These are phyloP conservation scores for Diaporthe sp. DNA, from an alignment of 2,329 filamentous ascomycete species.

Conservation along the genomic window DNA sequence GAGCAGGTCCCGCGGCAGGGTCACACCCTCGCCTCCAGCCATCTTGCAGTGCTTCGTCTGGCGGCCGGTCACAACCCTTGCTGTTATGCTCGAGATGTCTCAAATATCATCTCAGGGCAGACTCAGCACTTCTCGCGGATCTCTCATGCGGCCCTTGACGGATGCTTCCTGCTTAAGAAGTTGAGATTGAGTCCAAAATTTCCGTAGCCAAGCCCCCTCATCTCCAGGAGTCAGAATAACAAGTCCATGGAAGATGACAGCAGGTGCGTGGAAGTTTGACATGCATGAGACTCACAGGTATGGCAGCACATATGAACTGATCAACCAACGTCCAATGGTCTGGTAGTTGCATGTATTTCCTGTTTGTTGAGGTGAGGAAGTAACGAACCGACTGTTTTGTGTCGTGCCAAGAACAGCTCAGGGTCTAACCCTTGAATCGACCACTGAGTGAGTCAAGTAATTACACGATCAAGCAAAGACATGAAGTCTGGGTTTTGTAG, in stretches of 20 bases:
- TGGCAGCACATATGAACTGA: neutral
- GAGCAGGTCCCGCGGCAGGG: constrained; percentile 33
- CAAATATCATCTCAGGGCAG: neutral
- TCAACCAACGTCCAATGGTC: neutral
- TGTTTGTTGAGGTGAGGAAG: neutral
- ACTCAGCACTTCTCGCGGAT: neutral
- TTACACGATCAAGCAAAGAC: neutral
- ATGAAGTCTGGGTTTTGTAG: neutral
- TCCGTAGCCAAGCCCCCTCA: constrained; percentile 14
- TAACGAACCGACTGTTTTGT: neutral
- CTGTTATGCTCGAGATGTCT: too few species aligned
- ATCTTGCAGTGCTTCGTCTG: constrained; percentile 45
- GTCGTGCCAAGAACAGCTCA: neutral
- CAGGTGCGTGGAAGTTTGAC: neutral
- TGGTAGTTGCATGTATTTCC: too few species aligned
- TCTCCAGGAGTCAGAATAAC: neutral
- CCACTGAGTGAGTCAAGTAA: neutral
- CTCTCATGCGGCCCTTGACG: neutral
- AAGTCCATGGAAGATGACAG: neutral
- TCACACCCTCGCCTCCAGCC: neutral
- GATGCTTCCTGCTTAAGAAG: neutral
- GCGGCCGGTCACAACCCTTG: neutral
- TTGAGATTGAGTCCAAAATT: constrained; percentile 29
- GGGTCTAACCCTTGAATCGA: neutral
- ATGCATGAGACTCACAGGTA: neutral